Evolutionary conservation across 176 grass and related monocot genomes (phyloP), one percentile per base, ranked within the genome.

Genomic region (Musa schizocarpa): DNA sequence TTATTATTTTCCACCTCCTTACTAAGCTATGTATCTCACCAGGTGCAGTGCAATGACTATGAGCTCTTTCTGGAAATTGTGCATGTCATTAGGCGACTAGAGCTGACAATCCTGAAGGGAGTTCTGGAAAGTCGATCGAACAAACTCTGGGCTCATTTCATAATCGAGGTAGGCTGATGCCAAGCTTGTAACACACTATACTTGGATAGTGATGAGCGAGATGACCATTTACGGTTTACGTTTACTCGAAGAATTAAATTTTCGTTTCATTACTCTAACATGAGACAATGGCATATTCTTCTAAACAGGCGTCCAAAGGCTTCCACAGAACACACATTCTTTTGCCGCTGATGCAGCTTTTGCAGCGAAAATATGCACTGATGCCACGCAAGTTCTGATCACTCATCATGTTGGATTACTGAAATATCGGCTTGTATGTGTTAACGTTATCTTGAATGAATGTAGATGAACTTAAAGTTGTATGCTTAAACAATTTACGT

Each of bases 301-400:
- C 48, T 7, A 48, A 11, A 65, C 74, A 96, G 92, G 84, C 69
- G 50, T 82, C 77, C 0, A 56, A 79, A 72, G 82, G 79, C 9
- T 86, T 84, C 52, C 76, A 92, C 71, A 85, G 82, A 74, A 89
- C 80, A 68, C 75, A 92, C 62, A 92, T 96, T 79, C 68, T 96
- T 21, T 92, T 80, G 81, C 78, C 89, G 11, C 26, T 96, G 75
- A 86, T 92, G 86, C 80, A 96, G 62, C 78, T 96, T 58, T 52
- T 92, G 73, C 74, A 80, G 76, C 82, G 58, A 77, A 92, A 69
- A 29, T 77, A 74, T 27, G 53, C 53, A 74, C 21, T 13, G 26
- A 12, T 26, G 11, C 52, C 53, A 27, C 17, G 13, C 19, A 54
- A 54, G 4, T 14, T 73, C 50, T 54, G 21, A 73, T 29, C 8